Evolutionary conservation across 176 grass and related monocot genomes (phyloP), one percentile per base, ranked within the genome.

Genomic region (Triticum turgidum): DNA sequence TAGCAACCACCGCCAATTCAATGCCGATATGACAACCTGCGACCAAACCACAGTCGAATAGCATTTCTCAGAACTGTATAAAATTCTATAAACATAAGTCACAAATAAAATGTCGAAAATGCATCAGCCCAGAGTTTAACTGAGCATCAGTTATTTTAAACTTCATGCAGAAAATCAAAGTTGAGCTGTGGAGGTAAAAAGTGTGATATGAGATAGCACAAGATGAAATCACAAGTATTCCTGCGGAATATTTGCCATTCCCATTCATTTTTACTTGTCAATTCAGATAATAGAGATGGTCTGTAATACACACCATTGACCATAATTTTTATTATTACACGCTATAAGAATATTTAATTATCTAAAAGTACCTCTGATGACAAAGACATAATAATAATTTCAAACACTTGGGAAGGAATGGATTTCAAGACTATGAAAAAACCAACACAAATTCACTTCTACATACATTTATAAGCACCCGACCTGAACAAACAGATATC

Each of bases 1-100:
- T 75, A 95, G 86, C 83, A 95, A 75, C 75, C 90, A 95, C 64
- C 93, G 90, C 93, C 93, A 95, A 27, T 25, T 89, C 69, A 92
- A 59, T 65, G 25, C 64, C 44, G 72, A 78, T 29, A 95, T 80
- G 17, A 95, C 88, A 54, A 71, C 45, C 93, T 92, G 86, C 35
- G 72, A 38, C 32, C 77, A 9, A 49, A 80, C 61, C 73, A 38
- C 24, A 61, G 65, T 65, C 51, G 33, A 51, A 72, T 74, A 81
- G 58, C 22, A 11, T 64, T 11, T 21, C 3, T 64, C 11, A 49
- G 30, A 79, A 79, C 52, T 58, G 20, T 65, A 29, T 59, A 17
- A 5, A 29, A 29, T 10, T 12, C n/a, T 71, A 58, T 7, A 82
- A 27, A 37, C 59, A 41, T 20, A 38, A 61, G n/a, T 38, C 32